These are phyloP conservation scores for Candida peoriensis DNA, from an alignment of 805 yeast species.

Conservation along the genomic window DNA sequence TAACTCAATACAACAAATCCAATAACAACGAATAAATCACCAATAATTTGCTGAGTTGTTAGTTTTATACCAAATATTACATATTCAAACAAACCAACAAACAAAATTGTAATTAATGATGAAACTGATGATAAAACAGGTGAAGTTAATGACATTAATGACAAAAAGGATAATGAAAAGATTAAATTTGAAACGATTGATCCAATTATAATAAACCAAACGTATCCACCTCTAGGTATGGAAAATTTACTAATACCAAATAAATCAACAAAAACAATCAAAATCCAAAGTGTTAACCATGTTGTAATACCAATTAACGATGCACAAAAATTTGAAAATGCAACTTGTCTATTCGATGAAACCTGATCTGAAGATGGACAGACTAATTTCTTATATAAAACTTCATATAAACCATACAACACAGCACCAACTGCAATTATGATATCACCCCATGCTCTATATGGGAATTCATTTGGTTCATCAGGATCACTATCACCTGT, in stretches of 20 bases:
- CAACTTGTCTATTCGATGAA: slow-evolving; percentile 62
- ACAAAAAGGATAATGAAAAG: slow-evolving; percentile 67
- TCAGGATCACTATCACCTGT: slow-evolving; percentile 32
- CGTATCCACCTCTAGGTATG: slow-evolving; percentile 37
- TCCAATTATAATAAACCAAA: slow-evolving; percentile 32
- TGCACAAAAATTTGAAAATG: slow-evolving; percentile 77
- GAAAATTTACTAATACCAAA: slow-evolving; percentile 54
- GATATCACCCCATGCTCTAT: slow-evolving; percentile 62
- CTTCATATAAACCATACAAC: slow-evolving; percentile 79
- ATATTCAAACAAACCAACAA: slow-evolving; percentile 79
- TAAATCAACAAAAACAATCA: slow-evolving; percentile 45
- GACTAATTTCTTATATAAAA: slow-evolving; percentile 65
- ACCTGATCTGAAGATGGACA: slow-evolving; percentile 70
- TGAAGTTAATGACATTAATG: slow-evolving; percentile 77
- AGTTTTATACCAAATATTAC: slow-evolving; percentile 54
- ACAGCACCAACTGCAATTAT: slow-evolving; percentile 72
- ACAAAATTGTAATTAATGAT: slow-evolving; percentile 67
- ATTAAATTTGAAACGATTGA: slow-evolving; percentile 60
- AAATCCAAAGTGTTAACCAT: slow-evolving; percentile 40
- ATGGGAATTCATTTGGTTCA: slow-evolving; percentile 38
- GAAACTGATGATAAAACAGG: slow-evolving; percentile 75
- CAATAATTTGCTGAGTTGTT: slow-evolving; percentile 52
- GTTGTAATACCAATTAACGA: slow-evolving; percentile 61
- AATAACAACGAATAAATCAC: slow-evolving; percentile 61
- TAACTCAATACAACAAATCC: slow-evolving; percentile 66